Percentiles rank a stretch among this genome's conserved stretches.
Evolutionary conservation across 108 stramenopile species (phyloP).

Genomic region (Mediolabrus comicus): DNA sequence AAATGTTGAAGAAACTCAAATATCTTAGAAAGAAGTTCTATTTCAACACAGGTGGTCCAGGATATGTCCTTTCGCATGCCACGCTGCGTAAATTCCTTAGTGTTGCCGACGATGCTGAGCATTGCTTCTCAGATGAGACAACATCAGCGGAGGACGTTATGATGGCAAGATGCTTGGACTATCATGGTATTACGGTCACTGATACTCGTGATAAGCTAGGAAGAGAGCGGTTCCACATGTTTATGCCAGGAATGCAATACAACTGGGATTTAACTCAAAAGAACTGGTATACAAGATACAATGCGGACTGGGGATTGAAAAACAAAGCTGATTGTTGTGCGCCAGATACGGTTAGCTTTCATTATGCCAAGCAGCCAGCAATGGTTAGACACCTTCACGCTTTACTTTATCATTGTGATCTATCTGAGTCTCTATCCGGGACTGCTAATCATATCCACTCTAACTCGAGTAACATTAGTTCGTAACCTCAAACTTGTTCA

Average conservation of each 20-base stretch:
- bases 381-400: slow-evolving; percentile 73
- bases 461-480: too few species aligned
- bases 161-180: slow-evolving; percentile 47
- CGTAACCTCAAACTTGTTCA: too few species aligned
- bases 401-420: slow-evolving; percentile 40
- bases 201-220: slow-evolving; percentile 66
- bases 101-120: slow-evolving; percentile 2
- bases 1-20: neutral
- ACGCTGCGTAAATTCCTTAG: slow-evolving; percentile 23
- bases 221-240: slow-evolving; percentile 78
- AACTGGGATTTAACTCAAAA: slow-evolving; percentile 28
- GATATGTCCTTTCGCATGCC: slow-evolving; percentile 55
- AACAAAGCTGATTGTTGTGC: slow-evolving; percentile 78
- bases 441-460: too few species aligned
- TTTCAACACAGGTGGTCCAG: slow-evolving; percentile 83
- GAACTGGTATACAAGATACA: slow-evolving; percentile 70
- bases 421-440: too few species aligned
- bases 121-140: slow-evolving; percentile 42
- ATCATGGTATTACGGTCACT: slow-evolving; percentile 38
- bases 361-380: slow-evolving; percentile 82
- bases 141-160: slow-evolving; percentile 72
- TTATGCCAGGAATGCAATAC: slow-evolving; percentile 67
- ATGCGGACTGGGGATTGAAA: slow-evolving; percentile 69
- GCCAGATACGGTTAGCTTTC: slow-evolving; percentile 87
- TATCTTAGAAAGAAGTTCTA: slow-evolving; percentile 7